Conservation (phyloP, 192 early-diverging fungal species). For the Backusella macrospora region DNA sequence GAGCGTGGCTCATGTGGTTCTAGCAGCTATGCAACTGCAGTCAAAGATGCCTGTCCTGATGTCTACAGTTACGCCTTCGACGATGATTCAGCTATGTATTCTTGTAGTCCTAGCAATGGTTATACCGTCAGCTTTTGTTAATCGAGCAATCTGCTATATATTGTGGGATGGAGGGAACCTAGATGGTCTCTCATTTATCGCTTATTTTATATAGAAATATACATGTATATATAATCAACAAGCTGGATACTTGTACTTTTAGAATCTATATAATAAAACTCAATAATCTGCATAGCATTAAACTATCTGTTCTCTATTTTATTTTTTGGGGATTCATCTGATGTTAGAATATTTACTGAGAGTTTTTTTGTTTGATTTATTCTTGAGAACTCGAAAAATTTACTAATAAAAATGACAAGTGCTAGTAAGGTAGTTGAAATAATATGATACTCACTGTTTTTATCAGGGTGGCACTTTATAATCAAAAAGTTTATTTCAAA, state of each 20-base stretch:
- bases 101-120: slow-evolving; percentile 21
- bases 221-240: background rate
- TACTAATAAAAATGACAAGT: too few relatives aligned
- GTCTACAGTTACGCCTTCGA: slow-evolving; percentile 30
- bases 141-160: background rate
- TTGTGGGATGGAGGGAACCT: background rate
- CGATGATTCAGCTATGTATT: slow-evolving; percentile 33
- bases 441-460: too few relatives aligned
- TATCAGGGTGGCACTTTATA: too few relatives aligned
- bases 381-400: too few relatives aligned
- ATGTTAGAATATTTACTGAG: too few relatives aligned
- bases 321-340: background rate
- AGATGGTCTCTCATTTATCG: background rate
- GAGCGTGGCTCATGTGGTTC: slow-evolving; percentile 11
- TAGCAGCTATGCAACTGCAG: slow-evolving; percentile 2
- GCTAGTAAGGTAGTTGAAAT: too few relatives aligned
- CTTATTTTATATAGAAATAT: background rate
- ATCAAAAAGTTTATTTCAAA: too few relatives aligned
- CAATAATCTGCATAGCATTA: background rate
- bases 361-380: too few relatives aligned
- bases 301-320: background rate
- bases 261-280: background rate
- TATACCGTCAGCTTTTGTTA: slow-evolving; percentile 35
- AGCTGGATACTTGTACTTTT: background rate
- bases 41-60: slow-evolving; percentile 19